phyloP scores from a whole-genome alignment of 73 alveolate genomes.

The Tetrahymena thermophila region DNA sequence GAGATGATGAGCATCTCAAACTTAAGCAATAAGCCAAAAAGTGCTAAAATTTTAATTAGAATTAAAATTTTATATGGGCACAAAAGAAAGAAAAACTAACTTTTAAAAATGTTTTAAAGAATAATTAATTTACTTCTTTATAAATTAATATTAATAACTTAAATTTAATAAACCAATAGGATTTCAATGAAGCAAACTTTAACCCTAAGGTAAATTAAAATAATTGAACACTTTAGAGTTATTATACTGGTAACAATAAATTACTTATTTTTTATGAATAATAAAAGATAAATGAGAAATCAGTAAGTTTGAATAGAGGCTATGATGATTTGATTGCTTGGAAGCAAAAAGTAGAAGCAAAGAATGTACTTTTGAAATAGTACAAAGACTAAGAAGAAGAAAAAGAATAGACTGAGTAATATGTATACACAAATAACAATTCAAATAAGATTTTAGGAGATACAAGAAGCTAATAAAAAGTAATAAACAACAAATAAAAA shows the following conservation, averaged over 20 bases:
- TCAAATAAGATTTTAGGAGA: neutral
- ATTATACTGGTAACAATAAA: neutral
- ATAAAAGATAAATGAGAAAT: neutral
- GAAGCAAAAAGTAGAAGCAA: neutral
- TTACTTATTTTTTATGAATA: neutral
- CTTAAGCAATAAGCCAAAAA: too few relatives aligned
- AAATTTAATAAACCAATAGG: neutral
- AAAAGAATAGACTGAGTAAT: neutral
- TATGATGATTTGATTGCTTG: neutral
- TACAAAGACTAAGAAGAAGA: neutral
- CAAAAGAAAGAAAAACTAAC: too few relatives aligned
- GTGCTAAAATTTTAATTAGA: too few relatives aligned
- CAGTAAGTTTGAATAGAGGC: neutral
- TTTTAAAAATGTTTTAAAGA: too few relatives aligned
- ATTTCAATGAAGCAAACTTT: neutral
- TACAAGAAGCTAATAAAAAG: neutral
- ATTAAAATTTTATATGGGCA: too few relatives aligned
- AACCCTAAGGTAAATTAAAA: neutral
- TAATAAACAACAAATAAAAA: neutral
- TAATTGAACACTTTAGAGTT: neutral
- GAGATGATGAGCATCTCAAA: too few relatives aligned
- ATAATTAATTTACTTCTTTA: too few relatives aligned
- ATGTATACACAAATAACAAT: neutral
- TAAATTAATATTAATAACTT: too few relatives aligned
- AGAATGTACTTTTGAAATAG: neutral